Evolutionary conservation across 768 basidiomycete genomes (phyloP), one percentile per base, ranked within the genome.

Genomic region (Kwoniella shandongensis): DNA sequence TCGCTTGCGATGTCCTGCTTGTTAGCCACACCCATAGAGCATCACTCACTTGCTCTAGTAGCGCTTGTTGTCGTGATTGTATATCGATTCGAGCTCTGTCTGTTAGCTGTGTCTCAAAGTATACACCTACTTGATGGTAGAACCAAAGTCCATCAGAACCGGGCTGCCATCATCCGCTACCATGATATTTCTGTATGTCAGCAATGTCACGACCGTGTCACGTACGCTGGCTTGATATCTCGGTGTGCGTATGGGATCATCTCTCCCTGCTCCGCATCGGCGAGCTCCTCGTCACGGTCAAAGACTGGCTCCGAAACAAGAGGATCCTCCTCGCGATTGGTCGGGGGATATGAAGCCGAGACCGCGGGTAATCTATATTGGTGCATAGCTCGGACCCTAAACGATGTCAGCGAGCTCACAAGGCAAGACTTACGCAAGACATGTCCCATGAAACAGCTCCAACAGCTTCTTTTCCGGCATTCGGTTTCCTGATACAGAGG

Each of bases 111-210:
- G 10, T 7, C 22, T 38, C 20, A 8, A 32, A 2, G 13, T 51
- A 25, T 8, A 29, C 12, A 59, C 73, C 50, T 27, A 71, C 75
- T 88, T 89, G 69, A 86, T 81, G 1, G 88, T 83, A 62, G 91
- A 96, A 18, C 96, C 96, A 76, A 99, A 92, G 77, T 99, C 96
- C 96, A 99, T 99, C 8, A 99, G 83, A 57, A 99, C 89, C 1
- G 96, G 89, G 30, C 58, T 59, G 1, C 89, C 91, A 51, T 96
- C 89, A 69, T 99, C 94, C 13, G 92, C 83, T 56, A 98, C 83
- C 94, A 99, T 99, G 55, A 99, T 83, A 72, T 99, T 99, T 48
- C 92, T 97, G 56, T 17, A 39, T 30, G 32, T 42, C 49, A 51
- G 41, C 45, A 44, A 39, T 25, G 5, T 10, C 13, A 47, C 20